Base-by-base conservation (phyloP, 495 filamentous ascomycete species). In the Penicillium mononematosum region DNA sequence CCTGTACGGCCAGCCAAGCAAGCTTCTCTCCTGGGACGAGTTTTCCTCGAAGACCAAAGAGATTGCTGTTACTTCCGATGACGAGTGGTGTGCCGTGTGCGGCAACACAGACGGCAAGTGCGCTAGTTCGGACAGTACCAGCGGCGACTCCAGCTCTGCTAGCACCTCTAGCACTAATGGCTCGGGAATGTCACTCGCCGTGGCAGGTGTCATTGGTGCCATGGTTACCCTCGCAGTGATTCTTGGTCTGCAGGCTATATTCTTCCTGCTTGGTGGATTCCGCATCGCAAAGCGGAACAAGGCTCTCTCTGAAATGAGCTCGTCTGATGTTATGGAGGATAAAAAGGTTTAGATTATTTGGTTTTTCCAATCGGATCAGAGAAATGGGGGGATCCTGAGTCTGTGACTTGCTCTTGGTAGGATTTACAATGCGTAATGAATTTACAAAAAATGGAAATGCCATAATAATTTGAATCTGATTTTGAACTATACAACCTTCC, bases 121-220 rank as follows among this genome's bases (percentile, higher is more conserved):
- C 52, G 71, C 67, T 10, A 53, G 47, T 19, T 38, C 51, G 20
- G 19, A 43, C 2, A 38, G 51, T 8, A 25, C 52, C 22, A 36
- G 38, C 14, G 31, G 46, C 39, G 22, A 52, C 24, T 45, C 69
- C 11, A 38, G 50, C 17, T 29, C 64, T 4, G 50, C 51, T 10
- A 39, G 45, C 12, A 45, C 55, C 12, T 59, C 62, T 17, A 54
- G 52, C 47, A 55, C 55, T 42, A 49, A 27, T n/a, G 25, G 58
- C 43, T 50, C 64, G 10, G 59, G 65, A 7, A 70, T 80, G 11
- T 77, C 76, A 3, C 72, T 68, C 31, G 69, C 71, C 11, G 76
- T 77, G 45, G 81, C 72, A 8, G 85, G 84, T 41, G 82, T 85
- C 0, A 83, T 87, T 69, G 85, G 84, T 19, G 85, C 84, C 9